Conservation (phyloP, 371 early-diverging fungal genomes). For the Mortierella sp. region DNA sequence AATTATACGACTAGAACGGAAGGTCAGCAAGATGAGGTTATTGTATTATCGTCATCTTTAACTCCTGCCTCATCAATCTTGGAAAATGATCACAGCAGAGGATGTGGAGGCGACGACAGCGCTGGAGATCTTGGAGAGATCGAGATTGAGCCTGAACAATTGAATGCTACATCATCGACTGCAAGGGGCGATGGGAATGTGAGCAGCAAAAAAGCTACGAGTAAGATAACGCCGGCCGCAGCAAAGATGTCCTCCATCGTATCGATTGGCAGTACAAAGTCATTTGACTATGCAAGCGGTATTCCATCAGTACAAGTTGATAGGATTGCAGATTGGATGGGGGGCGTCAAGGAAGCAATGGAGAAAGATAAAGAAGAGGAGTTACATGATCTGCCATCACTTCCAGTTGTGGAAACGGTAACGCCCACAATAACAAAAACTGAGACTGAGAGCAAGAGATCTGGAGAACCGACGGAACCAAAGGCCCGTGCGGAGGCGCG, state of each 20-base stretch:
- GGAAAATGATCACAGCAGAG: neutral
- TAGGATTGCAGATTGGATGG: slow-evolving; percentile 36
- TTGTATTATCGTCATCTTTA: slow-evolving; percentile 16
- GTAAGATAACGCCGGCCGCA: neutral
- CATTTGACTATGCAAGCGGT: slow-evolving; percentile 13
- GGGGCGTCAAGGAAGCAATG: slow-evolving; percentile 33
- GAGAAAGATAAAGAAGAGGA: slow-evolving; percentile 1
- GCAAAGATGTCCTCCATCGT: slow-evolving; percentile 16
- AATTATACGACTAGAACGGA: neutral
- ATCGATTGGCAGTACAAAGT: slow-evolving; percentile 20
- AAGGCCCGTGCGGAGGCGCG: neutral
- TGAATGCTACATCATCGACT: neutral
- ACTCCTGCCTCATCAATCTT: slow-evolving; percentile 6
- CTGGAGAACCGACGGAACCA: neutral
- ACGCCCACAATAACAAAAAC: neutral
- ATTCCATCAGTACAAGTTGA: slow-evolving; percentile 26
- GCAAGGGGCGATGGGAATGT: neutral
- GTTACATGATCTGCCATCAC: neutral
- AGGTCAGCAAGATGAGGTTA: slow-evolving; percentile 10
- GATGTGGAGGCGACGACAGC: neutral
- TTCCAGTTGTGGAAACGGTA: neutral
- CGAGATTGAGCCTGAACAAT: neutral
- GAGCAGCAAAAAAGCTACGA: neutral
- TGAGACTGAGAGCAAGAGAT: neutral
- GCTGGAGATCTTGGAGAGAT: neutral